phyloP scores from a whole-genome alignment of 23 red algal species.

The Gracilariopsis chorda region DNA sequence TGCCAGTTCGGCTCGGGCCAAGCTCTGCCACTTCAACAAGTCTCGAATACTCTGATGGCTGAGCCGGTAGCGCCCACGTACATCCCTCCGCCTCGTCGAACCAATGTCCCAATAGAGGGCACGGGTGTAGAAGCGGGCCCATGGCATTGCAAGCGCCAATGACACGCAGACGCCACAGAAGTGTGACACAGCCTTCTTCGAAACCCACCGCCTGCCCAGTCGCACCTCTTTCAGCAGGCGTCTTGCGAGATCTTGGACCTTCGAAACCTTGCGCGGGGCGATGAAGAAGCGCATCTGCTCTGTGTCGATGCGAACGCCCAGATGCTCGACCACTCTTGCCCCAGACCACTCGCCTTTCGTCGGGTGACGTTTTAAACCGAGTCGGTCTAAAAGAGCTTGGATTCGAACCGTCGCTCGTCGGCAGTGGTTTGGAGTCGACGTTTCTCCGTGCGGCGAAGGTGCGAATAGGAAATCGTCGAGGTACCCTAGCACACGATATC shows the following conservation, averaged over 20 bases:
- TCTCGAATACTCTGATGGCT: too few relatives aligned
- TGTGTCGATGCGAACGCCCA: neutral
- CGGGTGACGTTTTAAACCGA: neutral
- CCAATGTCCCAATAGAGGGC: too few relatives aligned
- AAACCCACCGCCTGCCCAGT: neutral
- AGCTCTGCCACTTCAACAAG: too few relatives aligned
- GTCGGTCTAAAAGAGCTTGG: neutral
- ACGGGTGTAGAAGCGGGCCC: neutral
- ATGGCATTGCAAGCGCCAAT: neutral
- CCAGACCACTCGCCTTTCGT: neutral
- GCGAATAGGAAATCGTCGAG: conserved; percentile 12
- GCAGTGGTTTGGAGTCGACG: neutral
- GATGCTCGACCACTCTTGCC: neutral
- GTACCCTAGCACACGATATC: neutral
- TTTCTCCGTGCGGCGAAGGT: neutral
- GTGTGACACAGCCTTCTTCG: neutral
- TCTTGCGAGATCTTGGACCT: neutral
- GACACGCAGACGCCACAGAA: neutral
- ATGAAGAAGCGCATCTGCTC: neutral
- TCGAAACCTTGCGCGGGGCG: neutral
- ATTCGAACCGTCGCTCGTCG: neutral
- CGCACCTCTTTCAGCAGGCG: neutral
- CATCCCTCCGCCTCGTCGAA: too few relatives aligned
- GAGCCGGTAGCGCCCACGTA: too few relatives aligned
- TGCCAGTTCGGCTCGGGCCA: too few relatives aligned